phyloP scores from a whole-genome alignment of 2,329 filamentous ascomycete genomes.

The Cercospora sp. region DNA sequence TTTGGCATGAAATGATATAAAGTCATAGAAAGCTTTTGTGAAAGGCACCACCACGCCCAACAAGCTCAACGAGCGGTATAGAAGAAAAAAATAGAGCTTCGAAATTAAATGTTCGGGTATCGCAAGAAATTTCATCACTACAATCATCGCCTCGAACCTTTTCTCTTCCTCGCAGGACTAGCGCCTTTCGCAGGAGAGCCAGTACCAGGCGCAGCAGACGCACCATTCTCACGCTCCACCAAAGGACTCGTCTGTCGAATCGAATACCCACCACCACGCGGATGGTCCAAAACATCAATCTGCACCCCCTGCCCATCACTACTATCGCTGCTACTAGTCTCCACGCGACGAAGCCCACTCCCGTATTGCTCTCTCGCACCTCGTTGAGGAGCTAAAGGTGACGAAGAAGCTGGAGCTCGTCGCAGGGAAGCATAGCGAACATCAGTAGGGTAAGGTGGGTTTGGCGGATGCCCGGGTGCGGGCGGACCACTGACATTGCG shows the following conservation, averaged over 20 bases:
- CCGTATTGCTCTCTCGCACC: conserved; percentile 16
- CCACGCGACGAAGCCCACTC: conserved; percentile 29
- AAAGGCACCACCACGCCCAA: not conserved
- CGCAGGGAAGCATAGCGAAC: conserved; percentile 38
- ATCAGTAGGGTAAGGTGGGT: conserved; percentile 23
- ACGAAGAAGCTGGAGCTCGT: conserved; percentile 32
- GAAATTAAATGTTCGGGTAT: not conserved
- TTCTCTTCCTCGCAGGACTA: conserved; percentile 30
- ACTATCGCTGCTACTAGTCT: conserved; percentile 30
- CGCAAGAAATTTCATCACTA: not conserved
- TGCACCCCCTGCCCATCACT: conserved; percentile 37
- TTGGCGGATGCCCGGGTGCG: conserved; percentile 20
- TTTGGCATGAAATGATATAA: not conserved
- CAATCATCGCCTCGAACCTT: conserved; percentile 16
- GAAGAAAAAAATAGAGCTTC: not conserved
- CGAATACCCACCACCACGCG: conserved; percentile 28
- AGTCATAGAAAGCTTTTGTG: not conserved
- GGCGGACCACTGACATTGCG: conserved; percentile 40
- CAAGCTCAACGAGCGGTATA: not conserved
- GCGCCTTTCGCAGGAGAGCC: conserved; percentile 16
- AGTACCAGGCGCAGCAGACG: conserved; percentile 16
- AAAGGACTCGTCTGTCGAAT: conserved; percentile 20
- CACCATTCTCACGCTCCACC: not conserved
- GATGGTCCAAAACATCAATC: conserved; percentile 33
- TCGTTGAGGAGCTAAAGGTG: conserved; percentile 27